Conservation (phyloP, 2,329 filamentous ascomycete genomes). For the Stagonosporopsis rhizophila region DNA sequence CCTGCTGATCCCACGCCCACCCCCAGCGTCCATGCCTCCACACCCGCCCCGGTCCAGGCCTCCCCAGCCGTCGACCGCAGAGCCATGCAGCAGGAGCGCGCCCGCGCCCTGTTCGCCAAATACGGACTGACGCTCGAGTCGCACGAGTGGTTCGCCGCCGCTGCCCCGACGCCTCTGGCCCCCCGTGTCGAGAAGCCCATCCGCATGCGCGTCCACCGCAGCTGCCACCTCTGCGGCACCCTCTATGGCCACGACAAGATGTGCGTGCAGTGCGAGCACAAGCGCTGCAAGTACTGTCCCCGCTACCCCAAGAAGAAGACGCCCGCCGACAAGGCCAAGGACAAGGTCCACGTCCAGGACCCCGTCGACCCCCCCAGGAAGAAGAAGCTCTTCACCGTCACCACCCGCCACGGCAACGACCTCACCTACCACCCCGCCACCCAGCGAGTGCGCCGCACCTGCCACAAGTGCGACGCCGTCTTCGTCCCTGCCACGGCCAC, state of each 20-base stretch:
- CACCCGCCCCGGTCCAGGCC: conserved; percentile 5
- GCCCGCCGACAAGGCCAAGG: conserved; percentile 46
- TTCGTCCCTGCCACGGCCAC: conserved; percentile 63
- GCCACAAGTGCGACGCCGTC: conserved; percentile 73
- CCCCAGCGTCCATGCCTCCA: conserved; percentile 2
- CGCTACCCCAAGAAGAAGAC: conserved; percentile 73
- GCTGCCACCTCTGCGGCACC: conserved; percentile 81
- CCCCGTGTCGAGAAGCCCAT: conserved; percentile 76
- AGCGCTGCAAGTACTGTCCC: conserved; percentile 80
- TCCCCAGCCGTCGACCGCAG: conserved; percentile 37
- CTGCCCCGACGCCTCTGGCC: conserved; percentile 38
- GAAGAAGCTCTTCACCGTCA: conserved; percentile 65
- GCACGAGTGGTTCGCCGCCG: conserved; percentile 45
- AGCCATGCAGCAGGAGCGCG: conserved; percentile 49
- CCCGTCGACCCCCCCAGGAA: conserved; percentile 56
- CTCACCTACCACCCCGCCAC: conserved; percentile 73
- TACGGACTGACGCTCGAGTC: conserved; percentile 53
- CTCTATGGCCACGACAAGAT: conserved; percentile 75
- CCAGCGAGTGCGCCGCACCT: conserved; percentile 76
- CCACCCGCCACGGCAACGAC: conserved; percentile 71
- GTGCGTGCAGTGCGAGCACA: conserved; percentile 79
- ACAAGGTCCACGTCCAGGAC: conserved; percentile 29
- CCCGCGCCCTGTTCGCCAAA: conserved; percentile 52
- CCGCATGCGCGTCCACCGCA: conserved; percentile 77
- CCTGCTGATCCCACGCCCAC: conserved; percentile 10